Base-by-base conservation (phyloP, 1,284 basidiomycete genomes). In the Ceratorhiza oryzae-sativae region DNA sequence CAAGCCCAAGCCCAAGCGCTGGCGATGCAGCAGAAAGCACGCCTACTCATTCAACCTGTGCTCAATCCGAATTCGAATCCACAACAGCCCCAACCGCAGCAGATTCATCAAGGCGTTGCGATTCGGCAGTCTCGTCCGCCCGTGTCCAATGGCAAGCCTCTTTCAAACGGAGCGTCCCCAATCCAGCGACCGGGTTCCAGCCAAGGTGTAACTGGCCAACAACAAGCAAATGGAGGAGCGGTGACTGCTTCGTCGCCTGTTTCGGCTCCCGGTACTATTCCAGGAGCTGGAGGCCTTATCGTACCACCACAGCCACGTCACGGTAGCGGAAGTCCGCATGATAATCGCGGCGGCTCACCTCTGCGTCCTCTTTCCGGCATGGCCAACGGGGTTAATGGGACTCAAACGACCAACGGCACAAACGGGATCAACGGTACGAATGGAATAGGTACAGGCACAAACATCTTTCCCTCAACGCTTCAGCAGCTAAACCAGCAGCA, bases 261-360 rank as follows among this genome's bases (percentile, higher is more conserved):
- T 25, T 15, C 53, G 5, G 41, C 51, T 6, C 51, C 65, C 4
- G 53, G 51, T 10, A 42, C 42, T 27, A 32, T 30, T 20, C 20
- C 34, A 34, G 53, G 53, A 20, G 23, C 60, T 13, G 63, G 63
- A 42, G 63, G 63, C 4, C 27, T 70, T 39, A 46, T 53, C 20
- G 65, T 70, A 12, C 49, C 63, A 9, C 63, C 8, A n/a, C 65
- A 48, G 42, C 53, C 56, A 58, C 65, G 53, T 23, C 48, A 56
- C 23, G 65, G 65, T 6, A 70, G 65, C 53, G 53, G 41, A 1
- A 70, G 65, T 25, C 65, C 65, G 18, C 39, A 58, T 12, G 53
- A 70, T 58, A 70, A 70, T 23, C 65, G 65, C n/a, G 65, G 65
- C n/a, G 53, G 53, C 3, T 70, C 65, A 18, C 65, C 65, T n/a